Evolutionary conservation across 1,284 basidiomycete species (phyloP), one percentile per base, ranked within the genome.

Genomic region (Ustilago curta): DNA sequence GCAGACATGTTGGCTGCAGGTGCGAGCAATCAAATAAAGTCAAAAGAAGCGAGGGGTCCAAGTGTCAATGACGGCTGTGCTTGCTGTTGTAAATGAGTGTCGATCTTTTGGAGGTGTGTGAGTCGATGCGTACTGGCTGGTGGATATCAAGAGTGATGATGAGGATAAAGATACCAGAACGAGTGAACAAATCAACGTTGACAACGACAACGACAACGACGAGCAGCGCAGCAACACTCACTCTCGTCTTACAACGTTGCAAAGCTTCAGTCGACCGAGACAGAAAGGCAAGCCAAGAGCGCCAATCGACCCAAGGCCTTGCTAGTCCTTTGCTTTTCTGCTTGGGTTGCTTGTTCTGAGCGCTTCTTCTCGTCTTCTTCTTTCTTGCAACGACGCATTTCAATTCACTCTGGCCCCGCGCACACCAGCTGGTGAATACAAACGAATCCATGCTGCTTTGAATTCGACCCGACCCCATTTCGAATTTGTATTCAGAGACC

Each of bases 1-100:
- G 74, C 74, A 66, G 74, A 72, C 74, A 76, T 76, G 44, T 64
- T 69, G 57, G 23, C 40, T 53, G 39, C 39, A 49, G 21, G 35
- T 50, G 21, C 31, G 32, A 21, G 14, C 37, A 18, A 53, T 40
- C 25, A 21, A 4, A 4, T 27, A 39, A 40, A 44, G 21, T 25
- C 14, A 42, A 45, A 29, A 32, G 23, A 42, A 31, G 18, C 23
- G 8, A 40, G 56, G 3, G 27, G 27, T 27, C 27, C 44, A 52
- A 19, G 52, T 31, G 31, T 27, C 27, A 27, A 27, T 27, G 27
- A 27, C 7, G 27, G 7, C 7, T 27, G 27, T 27, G 4, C 27
- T 27, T 27, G 27, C 27, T 27, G 54, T 37, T 42, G 44, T 18
- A 32, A n/a, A 32, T n/a, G 35, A 23, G 65, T 27, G 27, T 27